A percentile compares a stretch with the other conserved stretches of the same genome.
phyloP scores from a whole-genome alignment of 148 eudicot genomes.

The Rhododendron williamsianum region DNA sequence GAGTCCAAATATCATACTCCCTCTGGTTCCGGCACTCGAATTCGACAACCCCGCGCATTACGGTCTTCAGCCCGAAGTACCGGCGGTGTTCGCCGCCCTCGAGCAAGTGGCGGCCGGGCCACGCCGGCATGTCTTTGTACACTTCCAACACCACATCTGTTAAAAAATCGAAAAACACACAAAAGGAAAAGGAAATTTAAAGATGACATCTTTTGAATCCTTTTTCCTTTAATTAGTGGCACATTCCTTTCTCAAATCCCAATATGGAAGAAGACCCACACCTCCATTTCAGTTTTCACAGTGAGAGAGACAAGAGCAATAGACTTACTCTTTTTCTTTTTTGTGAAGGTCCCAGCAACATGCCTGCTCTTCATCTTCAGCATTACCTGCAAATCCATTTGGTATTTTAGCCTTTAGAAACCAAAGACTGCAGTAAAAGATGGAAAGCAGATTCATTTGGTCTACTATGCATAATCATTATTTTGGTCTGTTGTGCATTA shows the following conservation, averaged over 20 bases:
- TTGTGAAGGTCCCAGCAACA: constrained; percentile 97
- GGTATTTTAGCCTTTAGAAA: constrained; percentile 3
- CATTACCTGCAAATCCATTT: constrained; percentile 56
- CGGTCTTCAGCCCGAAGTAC: constrained; percentile 78
- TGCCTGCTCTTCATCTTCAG: constrained; percentile 96
- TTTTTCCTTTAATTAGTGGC: constrained; percentile 26
- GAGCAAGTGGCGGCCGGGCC: constrained; percentile 92
- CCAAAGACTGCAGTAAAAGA: constrained; percentile 29
- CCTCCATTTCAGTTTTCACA: constrained; percentile 30
- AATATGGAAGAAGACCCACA: constrained; percentile 39
- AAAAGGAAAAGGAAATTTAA: constrained; percentile 19
- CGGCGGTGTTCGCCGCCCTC: constrained; percentile 71
- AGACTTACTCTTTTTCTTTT: constrained; percentile 94
- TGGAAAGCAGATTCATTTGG: constrained; percentile 9
- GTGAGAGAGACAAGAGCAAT: constrained; percentile 37
- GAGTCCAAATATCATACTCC: constrained; percentile 85
- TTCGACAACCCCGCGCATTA: constrained; percentile 72
- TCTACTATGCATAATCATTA: not conserved
- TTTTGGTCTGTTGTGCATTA: constrained; percentile 15
- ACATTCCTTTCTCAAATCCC: constrained; percentile 71
- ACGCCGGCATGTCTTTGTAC: constrained; percentile 77
- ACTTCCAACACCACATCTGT: constrained; percentile 87
- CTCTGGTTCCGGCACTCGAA: constrained; percentile 85
- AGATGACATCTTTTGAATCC: constrained; percentile 25
- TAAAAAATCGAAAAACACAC: not conserved